Evolutionary conservation across 805 yeast genomes (phyloP).

Genomic region (Metschnikowia bowlesiae): DNA sequence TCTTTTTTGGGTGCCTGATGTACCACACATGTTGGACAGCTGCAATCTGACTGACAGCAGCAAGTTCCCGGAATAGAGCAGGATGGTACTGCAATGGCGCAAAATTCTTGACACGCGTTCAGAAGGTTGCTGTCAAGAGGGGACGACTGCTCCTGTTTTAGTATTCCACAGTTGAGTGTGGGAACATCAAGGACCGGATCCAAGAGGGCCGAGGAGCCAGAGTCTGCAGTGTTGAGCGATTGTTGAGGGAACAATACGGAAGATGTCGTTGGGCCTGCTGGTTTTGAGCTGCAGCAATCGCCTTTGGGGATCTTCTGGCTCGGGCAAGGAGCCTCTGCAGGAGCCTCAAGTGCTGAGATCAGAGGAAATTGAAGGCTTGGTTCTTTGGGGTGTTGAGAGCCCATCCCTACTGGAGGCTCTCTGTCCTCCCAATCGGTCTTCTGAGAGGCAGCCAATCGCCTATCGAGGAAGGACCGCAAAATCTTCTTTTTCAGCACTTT

Average conservation of each 20-base stretch:
- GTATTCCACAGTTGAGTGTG: neutral
- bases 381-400: neutral
- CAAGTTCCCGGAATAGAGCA: constrained; percentile 37
- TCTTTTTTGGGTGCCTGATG: constrained; percentile 22
- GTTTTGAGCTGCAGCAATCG: neutral
- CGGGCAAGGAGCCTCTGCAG: neutral
- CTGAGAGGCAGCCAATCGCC: constrained; percentile 13
- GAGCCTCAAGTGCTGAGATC: neutral
- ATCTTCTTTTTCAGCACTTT: constrained; percentile 34
- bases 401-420: neutral
- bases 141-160: neutral
- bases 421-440: neutral
- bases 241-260: neutral
- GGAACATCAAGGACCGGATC: neutral
- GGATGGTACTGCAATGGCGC: constrained; percentile 28
- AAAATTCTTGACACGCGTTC: constrained; percentile 11
- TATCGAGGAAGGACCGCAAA: constrained; percentile 27
- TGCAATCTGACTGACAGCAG: constrained; percentile 33
- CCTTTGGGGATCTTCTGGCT: neutral
- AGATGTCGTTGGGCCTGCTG: neutral
- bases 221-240: neutral
- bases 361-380: neutral
- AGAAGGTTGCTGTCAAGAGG: neutral
- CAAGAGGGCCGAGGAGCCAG: neutral
- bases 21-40: constrained; percentile 34